Evolutionary conservation across 192 early-diverging fungal genomes (phyloP).

Genomic region (Rhizophagus clarus): DNA sequence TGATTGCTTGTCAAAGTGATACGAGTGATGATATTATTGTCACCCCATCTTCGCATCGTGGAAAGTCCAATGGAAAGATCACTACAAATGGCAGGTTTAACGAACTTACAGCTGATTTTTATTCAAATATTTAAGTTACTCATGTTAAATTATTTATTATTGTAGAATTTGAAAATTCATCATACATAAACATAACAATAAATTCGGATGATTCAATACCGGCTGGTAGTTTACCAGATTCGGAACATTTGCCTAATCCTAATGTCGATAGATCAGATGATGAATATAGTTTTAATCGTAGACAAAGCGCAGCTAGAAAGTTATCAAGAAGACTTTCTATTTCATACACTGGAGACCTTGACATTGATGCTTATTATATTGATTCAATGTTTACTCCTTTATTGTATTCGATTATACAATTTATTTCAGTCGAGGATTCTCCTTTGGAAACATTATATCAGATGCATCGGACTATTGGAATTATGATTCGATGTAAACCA

Average conservation of each 20-base stretch:
- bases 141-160: not conserved
- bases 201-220: not conserved
- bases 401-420: slow-evolving; percentile 51
- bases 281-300: not conserved
- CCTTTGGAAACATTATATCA: slow-evolving; percentile 47
- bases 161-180: slow-evolving; percentile 20
- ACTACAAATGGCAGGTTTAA: not conserved
- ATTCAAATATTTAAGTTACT: slow-evolving; percentile 6
- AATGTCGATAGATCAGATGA: not conserved
- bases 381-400: slow-evolving; percentile 55
- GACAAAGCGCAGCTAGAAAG: not conserved
- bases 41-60: not conserved
- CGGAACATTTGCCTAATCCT: not conserved
- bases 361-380: slow-evolving; percentile 43
- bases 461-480: slow-evolving; percentile 49
- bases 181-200: slow-evolving; percentile 28
- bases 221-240: not conserved
- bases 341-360: slow-evolving; percentile 35
- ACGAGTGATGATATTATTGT: not conserved
- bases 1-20: slow-evolving; percentile 36
- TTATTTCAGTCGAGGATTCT: slow-evolving; percentile 41
- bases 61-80: not conserved
- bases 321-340: slow-evolving; percentile 12
- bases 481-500: slow-evolving; percentile 50
- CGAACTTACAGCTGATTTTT: not conserved